Evolutionary conservation across 176 grass and related monocot genomes (phyloP).

Genomic region (Phyllostachys edulis): DNA sequence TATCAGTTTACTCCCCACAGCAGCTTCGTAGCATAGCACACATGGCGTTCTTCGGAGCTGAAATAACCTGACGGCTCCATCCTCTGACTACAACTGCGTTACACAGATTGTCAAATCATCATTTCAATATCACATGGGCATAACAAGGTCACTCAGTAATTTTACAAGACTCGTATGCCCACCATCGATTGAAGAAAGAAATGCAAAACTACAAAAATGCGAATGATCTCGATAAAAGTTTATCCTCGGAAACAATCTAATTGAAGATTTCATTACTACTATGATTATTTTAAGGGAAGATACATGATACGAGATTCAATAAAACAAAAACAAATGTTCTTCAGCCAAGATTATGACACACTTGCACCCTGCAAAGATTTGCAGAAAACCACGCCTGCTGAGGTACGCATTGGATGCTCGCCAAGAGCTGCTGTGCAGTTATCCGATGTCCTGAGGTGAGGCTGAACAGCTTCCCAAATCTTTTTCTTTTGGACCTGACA

Average conservation of each 20-base stretch:
- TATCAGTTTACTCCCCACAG: background rate
- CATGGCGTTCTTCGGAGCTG: too few relatives aligned
- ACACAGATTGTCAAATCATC: background rate
- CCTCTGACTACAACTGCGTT: background rate
- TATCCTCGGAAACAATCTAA: background rate
- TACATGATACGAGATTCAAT: background rate
- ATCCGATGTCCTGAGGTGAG: slow-evolving; percentile 76
- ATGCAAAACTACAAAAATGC: background rate
- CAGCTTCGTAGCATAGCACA: background rate
- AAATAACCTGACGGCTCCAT: background rate
- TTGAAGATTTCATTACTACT: background rate
- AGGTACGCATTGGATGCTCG: slow-evolving; percentile 66
- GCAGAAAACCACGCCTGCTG: slow-evolving; percentile 62
- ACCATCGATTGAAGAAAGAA: background rate
- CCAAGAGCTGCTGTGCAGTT: slow-evolving; percentile 57
- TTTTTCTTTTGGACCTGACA: slow-evolving; percentile 93
- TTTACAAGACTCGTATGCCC: background rate
- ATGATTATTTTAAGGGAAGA: slow-evolving; percentile 20
- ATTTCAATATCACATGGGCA: background rate
- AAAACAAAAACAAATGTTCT: background rate
- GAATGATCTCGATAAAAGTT: background rate
- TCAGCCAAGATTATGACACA: slow-evolving; percentile 63
- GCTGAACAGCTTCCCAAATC: slow-evolving; percentile 92
- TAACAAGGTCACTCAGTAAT: background rate
- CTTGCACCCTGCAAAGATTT: slow-evolving; percentile 74